Evolutionary conservation across 345 rosid genomes (phyloP).

Genomic region (Erucastrum elatum): DNA sequence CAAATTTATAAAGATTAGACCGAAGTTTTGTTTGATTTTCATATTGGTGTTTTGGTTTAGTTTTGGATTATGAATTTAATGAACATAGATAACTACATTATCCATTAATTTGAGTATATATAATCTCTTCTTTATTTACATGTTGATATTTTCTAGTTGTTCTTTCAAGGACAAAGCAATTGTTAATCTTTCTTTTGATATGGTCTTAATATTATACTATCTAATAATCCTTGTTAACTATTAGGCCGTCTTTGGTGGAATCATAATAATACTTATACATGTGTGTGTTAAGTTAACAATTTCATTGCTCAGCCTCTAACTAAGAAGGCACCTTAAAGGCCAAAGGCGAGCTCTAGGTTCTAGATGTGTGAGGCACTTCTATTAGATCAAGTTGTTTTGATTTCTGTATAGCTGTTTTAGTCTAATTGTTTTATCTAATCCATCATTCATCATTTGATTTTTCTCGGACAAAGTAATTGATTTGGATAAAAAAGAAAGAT

Average conservation of each 20-base stretch:
- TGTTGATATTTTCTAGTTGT: neutral
- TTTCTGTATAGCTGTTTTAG: neutral
- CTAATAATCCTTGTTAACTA: neutral
- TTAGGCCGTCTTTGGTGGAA: neutral
- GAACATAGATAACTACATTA: neutral
- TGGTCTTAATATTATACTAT: neutral
- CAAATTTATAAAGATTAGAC: neutral
- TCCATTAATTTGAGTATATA: neutral
- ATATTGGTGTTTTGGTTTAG: neutral
- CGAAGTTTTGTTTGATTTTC: neutral
- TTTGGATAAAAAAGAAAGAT: conserved; percentile 9
- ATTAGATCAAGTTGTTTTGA: neutral
- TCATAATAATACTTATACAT: neutral
- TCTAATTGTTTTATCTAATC: neutral
- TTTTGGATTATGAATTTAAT: neutral
- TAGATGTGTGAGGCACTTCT: neutral
- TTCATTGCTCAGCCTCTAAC: neutral
- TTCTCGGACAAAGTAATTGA: neutral
- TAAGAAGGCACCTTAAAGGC: neutral
- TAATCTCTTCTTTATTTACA: neutral
- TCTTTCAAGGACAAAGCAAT: neutral
- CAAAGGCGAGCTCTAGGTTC: neutral
- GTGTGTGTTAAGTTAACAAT: neutral
- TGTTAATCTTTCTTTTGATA: neutral
- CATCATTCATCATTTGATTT: neutral